Base-by-base conservation (phyloP, 306 rosid species). In the Glycine tomentella region DNA sequence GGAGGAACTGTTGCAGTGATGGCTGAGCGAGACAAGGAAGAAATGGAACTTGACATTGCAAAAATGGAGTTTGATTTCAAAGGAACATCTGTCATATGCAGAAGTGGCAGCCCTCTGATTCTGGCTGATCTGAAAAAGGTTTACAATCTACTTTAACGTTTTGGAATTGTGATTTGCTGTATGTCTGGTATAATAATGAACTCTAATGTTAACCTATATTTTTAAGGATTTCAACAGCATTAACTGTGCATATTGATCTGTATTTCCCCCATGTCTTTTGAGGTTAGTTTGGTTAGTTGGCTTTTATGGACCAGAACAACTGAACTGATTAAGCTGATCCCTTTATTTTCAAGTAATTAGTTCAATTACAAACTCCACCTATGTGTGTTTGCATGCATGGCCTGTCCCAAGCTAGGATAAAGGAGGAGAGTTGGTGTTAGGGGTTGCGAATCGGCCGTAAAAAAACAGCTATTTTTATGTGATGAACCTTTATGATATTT, bases 1-100 rank as follows among this genome's bases (percentile, higher is more conserved):
- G 97, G 98, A 84, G 95, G 97, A 57, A 89, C 84, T 81, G 90
- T 94, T 80, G 98, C 90, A 33, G 98, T 94, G 80, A 94, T 94
- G 98, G 97, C 97, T 83, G 97, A 94, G 85, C 87, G 91, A 77
- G 97, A 94, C 89, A 94, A 94, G 84, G 98, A 94, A 83, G 94
- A 94, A 82, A 94, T 94, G 97, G 98, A 94, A 84, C 90, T 94
- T 84, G 97, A 94, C 86, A 92, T 94, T 87, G 91, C 91, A 66
- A 94, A 90, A 90, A 92, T 94, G 98, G 98, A 94, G 83, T 92
- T 94, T 85, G 86, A 92, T 86, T 92, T 92, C 79, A 94, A 87
- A 81, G 98, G 98, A 83, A 92, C 98, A 51, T 90, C 95, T 16
- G 95, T 94, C 78, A 94, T 94, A 69, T 94, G 98, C 89, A 89